Base-by-base conservation (phyloP, 2,329 filamentous ascomycete genomes). In the Colletotrichum camelliae region DNA sequence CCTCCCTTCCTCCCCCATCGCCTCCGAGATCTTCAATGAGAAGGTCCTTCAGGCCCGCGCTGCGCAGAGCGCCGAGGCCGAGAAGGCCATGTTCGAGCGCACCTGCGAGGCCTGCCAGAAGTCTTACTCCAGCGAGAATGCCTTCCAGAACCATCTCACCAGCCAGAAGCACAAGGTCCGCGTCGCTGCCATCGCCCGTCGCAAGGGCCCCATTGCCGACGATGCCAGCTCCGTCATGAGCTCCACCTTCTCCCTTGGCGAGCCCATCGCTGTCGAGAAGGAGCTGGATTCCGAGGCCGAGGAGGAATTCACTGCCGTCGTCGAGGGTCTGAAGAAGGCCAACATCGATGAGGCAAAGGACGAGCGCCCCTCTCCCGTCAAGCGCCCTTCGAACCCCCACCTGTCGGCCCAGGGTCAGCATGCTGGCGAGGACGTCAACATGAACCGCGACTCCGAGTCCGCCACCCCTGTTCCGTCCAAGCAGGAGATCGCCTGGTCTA, bases 121-220 rank as follows among this genome's bases (percentile, higher is more conserved):
- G 88, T 96, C 94, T 16, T 99, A 98, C 85, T 98, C 94, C 88
- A 98, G 96, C 86, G 95, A 98, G 82, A 98, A 98, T 86, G 96
- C 97, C 39, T 98, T 94, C 85, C 92, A 93, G 82, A 99, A 98
- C 85, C 97, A 99, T 83, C 84, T 98, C 72, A 93, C 93, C 75
- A 98, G 96, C 86, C 93, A 95, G 80, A 98, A 98, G 85, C 97
- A 99, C 86, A 95, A 93, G 85, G 93, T 93, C 80, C 89, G 94
- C 74, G 88, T 91, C 37, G 88, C 88, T 57, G 81, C 85, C 61
- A 83, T 84, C 29, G 82, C 83, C 39, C 78, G 82, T 67, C 84
- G 84, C 67, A 79, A 82, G 69, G 78, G 77, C 35, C 83, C 82
- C 69, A 86, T 86, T 24, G 85, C 87, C 67, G 90, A 91, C 78